phyloP scores from a whole-genome alignment of 345 rosid genomes.

The Cardamine chenopodiifolia region DNA sequence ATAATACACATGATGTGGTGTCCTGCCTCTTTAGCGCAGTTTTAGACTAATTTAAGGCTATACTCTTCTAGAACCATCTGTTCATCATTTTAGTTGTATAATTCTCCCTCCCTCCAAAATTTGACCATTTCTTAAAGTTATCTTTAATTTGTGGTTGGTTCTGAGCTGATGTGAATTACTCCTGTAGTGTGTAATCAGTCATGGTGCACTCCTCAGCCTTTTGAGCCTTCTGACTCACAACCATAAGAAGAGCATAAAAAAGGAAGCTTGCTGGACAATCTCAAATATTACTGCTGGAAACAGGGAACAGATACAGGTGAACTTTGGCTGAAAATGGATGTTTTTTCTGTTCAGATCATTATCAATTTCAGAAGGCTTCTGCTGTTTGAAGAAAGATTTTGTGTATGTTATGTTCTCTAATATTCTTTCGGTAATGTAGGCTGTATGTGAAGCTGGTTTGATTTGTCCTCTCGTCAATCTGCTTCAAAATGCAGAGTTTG shows the following conservation, averaged over 20 bases:
- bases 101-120: neutral
- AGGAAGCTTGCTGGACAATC: slow-evolving; percentile 99
- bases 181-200: slow-evolving; percentile 69
- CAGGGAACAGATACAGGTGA: slow-evolving; percentile 91
- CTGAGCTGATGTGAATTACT: slow-evolving; percentile 27
- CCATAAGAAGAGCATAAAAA: slow-evolving; percentile 93
- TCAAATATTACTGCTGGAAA: slow-evolving; percentile 99
- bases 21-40: neutral
- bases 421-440: slow-evolving; percentile 40
- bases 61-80: neutral
- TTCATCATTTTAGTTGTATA: neutral
- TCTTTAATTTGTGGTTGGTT: neutral
- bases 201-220: slow-evolving; percentile 83
- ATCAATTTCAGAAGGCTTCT: slow-evolving; percentile 5
- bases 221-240: slow-evolving; percentile 71
- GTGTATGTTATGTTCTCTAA: neutral
- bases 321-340: neutral
- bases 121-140: neutral
- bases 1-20: neutral
- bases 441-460: slow-evolving; percentile 71
- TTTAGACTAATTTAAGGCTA: neutral
- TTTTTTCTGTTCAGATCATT: neutral
- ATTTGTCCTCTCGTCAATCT: slow-evolving; percentile 65
- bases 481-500: slow-evolving; percentile 80
- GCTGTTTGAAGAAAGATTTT: neutral